phyloP scores from a whole-genome alignment of 192 early-diverging fungal genomes.

The Phlyctochytrium arcticum region DNA sequence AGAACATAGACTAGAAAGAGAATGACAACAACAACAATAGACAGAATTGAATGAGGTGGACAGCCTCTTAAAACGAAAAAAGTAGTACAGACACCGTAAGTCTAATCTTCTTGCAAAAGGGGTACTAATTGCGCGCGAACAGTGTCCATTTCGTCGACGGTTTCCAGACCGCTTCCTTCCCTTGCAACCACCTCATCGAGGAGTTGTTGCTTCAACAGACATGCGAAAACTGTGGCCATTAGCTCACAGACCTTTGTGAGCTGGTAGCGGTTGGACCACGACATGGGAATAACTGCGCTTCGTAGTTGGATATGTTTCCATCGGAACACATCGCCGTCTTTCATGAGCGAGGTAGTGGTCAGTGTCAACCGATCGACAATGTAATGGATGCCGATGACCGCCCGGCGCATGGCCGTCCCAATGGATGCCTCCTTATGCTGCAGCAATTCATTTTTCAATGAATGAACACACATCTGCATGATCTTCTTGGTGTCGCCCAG shows the following conservation, averaged over 20 bases:
- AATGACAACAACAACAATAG: no score
- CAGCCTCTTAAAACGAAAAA: no score
- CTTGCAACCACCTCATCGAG: background rate
- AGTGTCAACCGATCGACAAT: background rate
- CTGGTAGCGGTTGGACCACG: background rate
- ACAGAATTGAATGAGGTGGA: no score
- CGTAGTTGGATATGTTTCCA: background rate
- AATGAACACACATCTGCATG: background rate
- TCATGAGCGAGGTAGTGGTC: background rate
- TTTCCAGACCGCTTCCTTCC: background rate
- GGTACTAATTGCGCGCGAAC: no score
- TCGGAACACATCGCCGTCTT: background rate
- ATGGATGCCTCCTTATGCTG: background rate
- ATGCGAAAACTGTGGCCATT: background rate
- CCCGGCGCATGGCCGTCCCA: background rate
- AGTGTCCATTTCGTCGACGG: background rate
- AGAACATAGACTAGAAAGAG: no score
- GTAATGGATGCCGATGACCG: background rate
- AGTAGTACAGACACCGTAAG: no score
- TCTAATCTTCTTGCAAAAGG: no score
- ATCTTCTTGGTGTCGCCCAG: background rate
- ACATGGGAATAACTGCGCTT: background rate
- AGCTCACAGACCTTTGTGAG: background rate
- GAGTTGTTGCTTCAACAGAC: background rate
- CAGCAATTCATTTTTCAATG: background rate